Conservation (phyloP, 495 filamentous ascomycete genomes). For the Penicillium daleae region DNA sequence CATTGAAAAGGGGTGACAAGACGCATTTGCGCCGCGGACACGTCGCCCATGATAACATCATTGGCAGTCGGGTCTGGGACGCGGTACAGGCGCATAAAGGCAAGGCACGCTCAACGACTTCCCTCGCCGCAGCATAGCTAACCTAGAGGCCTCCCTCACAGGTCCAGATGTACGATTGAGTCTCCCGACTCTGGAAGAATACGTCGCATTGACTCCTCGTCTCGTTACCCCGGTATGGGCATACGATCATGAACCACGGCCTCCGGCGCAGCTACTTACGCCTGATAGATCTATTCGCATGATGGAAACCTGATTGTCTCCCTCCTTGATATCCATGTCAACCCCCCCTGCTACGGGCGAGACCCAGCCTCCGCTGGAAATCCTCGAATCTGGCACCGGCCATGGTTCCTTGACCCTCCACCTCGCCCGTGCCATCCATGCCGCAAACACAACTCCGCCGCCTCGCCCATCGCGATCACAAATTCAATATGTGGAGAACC, state of each 20-base stretch:
- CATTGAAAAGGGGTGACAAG: constrained; percentile 49
- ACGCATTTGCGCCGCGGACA: constrained; percentile 53
- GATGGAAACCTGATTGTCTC: constrained; percentile 74
- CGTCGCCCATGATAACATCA: constrained; percentile 62
- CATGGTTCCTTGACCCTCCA: constrained; percentile 76
- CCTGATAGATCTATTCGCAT: constrained; percentile 68
- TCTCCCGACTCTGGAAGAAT: constrained; percentile 71
- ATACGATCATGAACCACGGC: constrained; percentile 1
- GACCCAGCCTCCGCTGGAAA: constrained; percentile 53
- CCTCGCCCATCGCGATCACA: constrained; percentile 41
- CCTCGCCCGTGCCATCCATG: constrained; percentile 74
- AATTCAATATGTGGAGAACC: constrained; percentile 39
- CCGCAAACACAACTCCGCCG: constrained; percentile 60
- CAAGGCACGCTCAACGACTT: constrained; percentile 16
- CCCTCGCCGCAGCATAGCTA: constrained; percentile 1
- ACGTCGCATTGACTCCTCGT: constrained; percentile 64
- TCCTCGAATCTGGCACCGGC: constrained; percentile 81
- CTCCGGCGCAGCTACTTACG: constrained; percentile 19
- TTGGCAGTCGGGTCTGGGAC: constrained; percentile 63
- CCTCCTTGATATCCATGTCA: constrained; percentile 71
- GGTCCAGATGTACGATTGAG: constrained; percentile 57
- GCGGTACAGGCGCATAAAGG: constrained; percentile 55
- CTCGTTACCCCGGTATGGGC: constrained; percentile 70
- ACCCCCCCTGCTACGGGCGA: constrained; percentile 39
- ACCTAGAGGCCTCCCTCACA: constrained; percentile 14